Evolutionary conservation across 257 asterid genomes (phyloP).

Genomic region (Cinchona pubescens): DNA sequence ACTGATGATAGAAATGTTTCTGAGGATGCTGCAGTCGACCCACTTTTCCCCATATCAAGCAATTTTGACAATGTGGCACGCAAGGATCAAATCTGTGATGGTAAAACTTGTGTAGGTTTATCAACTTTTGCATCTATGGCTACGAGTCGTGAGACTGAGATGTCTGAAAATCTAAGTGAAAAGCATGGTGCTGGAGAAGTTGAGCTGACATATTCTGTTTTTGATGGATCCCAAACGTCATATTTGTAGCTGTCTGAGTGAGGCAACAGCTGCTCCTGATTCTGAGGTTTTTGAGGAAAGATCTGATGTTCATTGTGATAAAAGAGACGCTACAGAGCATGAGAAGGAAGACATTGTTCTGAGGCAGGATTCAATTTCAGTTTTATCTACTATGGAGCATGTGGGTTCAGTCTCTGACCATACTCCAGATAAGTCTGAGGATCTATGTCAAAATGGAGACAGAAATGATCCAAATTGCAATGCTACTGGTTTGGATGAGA

Average conservation of each 20-base stretch:
- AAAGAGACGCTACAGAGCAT: constrained; percentile 1
- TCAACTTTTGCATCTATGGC: constrained; percentile 23
- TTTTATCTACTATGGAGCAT: constrained; percentile 16
- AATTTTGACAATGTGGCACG: neutral
- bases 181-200: constrained; percentile 21
- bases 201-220: constrained; percentile 6
- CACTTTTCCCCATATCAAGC: constrained; percentile 1
- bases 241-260: neutral
- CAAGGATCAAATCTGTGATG: constrained; percentile 1
- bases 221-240: constrained; percentile 11
- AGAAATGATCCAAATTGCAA: constrained; percentile 12
- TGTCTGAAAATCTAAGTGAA: constrained; percentile 23
- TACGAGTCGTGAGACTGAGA: constrained; percentile 10
- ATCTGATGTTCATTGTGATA: constrained; percentile 14
- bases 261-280: constrained; percentile 14
- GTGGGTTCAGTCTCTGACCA: constrained; percentile 16
- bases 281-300: constrained; percentile 11
- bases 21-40: constrained; percentile 29
- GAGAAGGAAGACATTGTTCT: neutral
- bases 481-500: constrained; percentile 16
- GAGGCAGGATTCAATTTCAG: constrained; percentile 1
- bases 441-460: constrained; percentile 16
- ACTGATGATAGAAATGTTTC: constrained; percentile 23
- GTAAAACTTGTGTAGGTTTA: constrained; percentile 20
- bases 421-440: constrained; percentile 11